Base-by-base conservation (phyloP, 345 rosid genomes). In the Euphorbia lathyris region DNA sequence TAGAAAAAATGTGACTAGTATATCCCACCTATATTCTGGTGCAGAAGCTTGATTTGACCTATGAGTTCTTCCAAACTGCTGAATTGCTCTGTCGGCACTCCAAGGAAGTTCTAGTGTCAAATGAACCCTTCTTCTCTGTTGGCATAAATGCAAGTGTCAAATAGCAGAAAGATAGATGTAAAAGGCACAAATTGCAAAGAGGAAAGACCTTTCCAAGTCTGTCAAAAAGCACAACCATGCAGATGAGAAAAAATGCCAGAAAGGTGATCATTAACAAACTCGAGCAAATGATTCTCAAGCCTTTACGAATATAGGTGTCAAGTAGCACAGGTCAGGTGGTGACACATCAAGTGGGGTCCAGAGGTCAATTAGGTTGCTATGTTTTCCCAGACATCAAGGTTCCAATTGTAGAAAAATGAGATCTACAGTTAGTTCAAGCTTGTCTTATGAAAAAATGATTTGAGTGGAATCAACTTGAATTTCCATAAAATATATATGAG, bases 11-110 rank as follows among this genome's bases (percentile, higher is more conserved):
- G 29, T 53, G 69, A 40, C 17, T 19, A 36, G 38, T 66, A 65
- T 29, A 55, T 43, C 72, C 77, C 70, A 95, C 99, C 99, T 90
- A 79, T 95, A 95, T 69, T 88, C 90, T 67, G 99, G 99, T 58
- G 99, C 99, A 68, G 99, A 95, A 74, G 97, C 93, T 85, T 95
- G 99, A 79, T 95, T 95, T 56, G 99, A 95, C 62, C 99, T 85
- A 78, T 91, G 99, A 62, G 97, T 95, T 85, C 99, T 86, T 72
- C 99, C 99, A 76, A 95, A 91, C 74, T 95, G 99, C 77, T 95
- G 99, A 81, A 95, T 95, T 69, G 99, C 99, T 66, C 97, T 88
- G 75, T 95, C 99, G 82, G 99, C 99, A 91, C 99, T 95, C 99
- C 99, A 95, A 50, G 99, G 99, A 80, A 95, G 99, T 81, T 95